Evolutionary conservation across 2,329 filamentous ascomycete species (phyloP), one percentile per base, ranked within the genome.

Genomic region (Claviceps paspali): DNA sequence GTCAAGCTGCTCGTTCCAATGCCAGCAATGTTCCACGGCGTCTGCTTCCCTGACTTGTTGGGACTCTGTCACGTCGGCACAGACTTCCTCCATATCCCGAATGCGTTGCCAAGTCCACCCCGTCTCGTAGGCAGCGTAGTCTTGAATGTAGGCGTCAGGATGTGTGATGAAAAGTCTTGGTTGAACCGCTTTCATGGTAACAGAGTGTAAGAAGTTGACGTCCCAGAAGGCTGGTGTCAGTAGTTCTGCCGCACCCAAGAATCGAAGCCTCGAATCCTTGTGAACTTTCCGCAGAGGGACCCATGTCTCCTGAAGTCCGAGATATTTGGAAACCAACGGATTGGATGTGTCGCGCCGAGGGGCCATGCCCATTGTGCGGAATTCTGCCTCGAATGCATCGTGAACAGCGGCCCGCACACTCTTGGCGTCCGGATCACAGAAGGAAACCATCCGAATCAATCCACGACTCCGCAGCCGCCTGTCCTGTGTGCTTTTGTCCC

Each of bases 251-350:
- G 74, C 75, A 5, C 70, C 71, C 9, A 87, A 63, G 47, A 86
- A 86, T 1, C 75, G 73, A 6, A 88, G 65, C 19, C 75, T 70
- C 0, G 78, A 77, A 40, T 84, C 79, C 49, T 80, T 84, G 51
- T 82, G 73, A 3, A 84, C 62, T 53, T 87, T 87, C 35, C 82
- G 73, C 14, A 88, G 62, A 5, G 82, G 82, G n/a, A 87, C 68
- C 69, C 81, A 84, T 0, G 71, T 57, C 30, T 79, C 76, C 38
- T 70, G 67, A 14, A 87, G 62, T 5, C 76, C 82, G 15, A 77
- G 60, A 36, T 68, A 75, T 29, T 61, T 61, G 4, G 57, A 47
- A 9, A 60, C 50, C 5, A 50, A 48, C 6, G 47, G 48, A 24
- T 52, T 49, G 5, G 45, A 41, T 3, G 49, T 43, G 14, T 49